Conservation (phyloP, 495 filamentous ascomycete species). For the Glarea lozoyensis region DNA sequence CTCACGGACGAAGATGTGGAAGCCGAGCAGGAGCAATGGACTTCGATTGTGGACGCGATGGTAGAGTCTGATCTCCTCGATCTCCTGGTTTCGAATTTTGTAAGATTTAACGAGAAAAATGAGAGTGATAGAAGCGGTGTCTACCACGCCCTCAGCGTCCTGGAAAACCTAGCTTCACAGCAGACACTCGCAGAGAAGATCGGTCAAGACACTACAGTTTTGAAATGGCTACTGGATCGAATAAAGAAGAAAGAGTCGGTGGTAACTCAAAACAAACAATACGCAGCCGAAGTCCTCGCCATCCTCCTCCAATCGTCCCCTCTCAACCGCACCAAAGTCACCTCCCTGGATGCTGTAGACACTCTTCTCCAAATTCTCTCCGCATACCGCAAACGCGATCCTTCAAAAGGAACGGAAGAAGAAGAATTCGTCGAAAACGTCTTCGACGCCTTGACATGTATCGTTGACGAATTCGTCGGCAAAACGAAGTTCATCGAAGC, state of each 20-base stretch:
- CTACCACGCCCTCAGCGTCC: conserved; percentile 73
- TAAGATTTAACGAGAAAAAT: conserved; percentile 68
- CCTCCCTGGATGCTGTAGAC: conserved; percentile 64
- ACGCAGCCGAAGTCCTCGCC: conserved; percentile 82
- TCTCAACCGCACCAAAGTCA: conserved; percentile 55
- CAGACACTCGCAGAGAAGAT: conserved; percentile 57
- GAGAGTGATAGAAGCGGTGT: conserved; percentile 77
- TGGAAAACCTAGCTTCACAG: conserved; percentile 81
- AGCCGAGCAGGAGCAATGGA: conserved; percentile 78
- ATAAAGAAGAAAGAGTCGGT: conserved; percentile 53
- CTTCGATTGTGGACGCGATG: conserved; percentile 68
- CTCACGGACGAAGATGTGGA: conserved; percentile 91
- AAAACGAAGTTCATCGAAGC: conserved; percentile 80
- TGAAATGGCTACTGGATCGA: conserved; percentile 70
- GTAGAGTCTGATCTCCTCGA: conserved; percentile 76
- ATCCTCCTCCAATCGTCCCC: conserved; percentile 70
- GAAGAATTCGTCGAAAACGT: conserved; percentile 92
- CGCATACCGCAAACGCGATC: conserved; percentile 84
- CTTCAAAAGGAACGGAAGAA: conserved; percentile 76
- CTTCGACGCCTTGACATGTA: conserved; percentile 73
- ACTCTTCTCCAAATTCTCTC: conserved; percentile 73
- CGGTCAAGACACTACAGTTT: conserved; percentile 52
- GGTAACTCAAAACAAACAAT: conserved; percentile 85
- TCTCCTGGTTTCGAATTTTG: conserved; percentile 74
- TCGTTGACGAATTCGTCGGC: conserved; percentile 66